Base-by-base conservation (phyloP, 2,329 filamentous ascomycete genomes). In the Ceratocystis variospora region DNA sequence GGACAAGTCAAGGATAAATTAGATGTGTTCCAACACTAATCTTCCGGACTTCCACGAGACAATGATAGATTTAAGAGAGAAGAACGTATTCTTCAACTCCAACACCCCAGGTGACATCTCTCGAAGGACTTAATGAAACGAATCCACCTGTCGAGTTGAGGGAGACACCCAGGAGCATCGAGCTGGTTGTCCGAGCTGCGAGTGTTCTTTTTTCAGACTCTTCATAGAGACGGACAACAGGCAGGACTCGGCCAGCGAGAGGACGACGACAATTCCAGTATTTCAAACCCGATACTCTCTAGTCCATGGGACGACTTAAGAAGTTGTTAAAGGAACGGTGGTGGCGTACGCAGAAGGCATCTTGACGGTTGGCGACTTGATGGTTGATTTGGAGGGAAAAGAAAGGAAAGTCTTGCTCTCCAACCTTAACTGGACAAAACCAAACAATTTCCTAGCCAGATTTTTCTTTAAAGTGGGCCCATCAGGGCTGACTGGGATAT, bases 61-160 rank as follows among this genome's bases (percentile, higher is more conserved):
- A 84, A 86, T 85, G 87, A 87, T 90, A 71, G 25, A 79, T 90
- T 93, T 90, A 71, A 83, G 86, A 82, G 85, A 83, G 87, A 90
- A 90, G 80, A 79, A 70, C 69, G 68, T 69, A 69, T 72, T 79
- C 81, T 90, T 90, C 86, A 87, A 77, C 86, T 82, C 86, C 88
- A 92, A 92, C 79, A 87, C 87, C 88, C 85, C 81, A 77, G 75
- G 76, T 79, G 76, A 77, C 80, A 75, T 84, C 82, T 86, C 83
- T 84, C 79, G 76, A 74, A 19, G 17, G 74, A 74, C 72, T 72
- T 7, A 61, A 64, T 79, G 82, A 77, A 75, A 77, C 75, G 70
- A 73, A 79, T 50, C 33, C 33, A 74, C 76, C 77, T 74, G 80
- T 74, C 70, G 74, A 73, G 71, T 76, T 74, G 78, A 86, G 83